Conservation (phyloP, 768 basidiomycete genomes). For the Amanita exitialis region DNA sequence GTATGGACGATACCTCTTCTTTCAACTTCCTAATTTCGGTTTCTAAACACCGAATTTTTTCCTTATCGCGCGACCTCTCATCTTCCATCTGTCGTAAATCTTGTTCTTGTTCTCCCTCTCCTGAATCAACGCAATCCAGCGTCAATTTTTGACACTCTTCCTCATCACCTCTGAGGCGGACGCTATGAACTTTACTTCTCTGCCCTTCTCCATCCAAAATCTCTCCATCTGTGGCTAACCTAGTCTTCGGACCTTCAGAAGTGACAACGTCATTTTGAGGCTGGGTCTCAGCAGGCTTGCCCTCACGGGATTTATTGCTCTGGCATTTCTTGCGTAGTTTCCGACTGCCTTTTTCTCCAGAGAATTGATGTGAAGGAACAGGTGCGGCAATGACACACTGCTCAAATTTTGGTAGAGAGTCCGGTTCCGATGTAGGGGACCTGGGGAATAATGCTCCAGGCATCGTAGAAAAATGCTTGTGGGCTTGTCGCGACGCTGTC, state of each 20-base stretch:
- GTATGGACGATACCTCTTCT: constrained; percentile 35
- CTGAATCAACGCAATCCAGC: not conserved
- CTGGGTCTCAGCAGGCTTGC: too few relatives aligned
- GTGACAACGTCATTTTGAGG: too few relatives aligned
- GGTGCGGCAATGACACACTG: not conserved
- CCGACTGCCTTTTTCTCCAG: too few relatives aligned
- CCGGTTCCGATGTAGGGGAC: constrained; percentile 53
- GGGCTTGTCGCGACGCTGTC: constrained; percentile 21
- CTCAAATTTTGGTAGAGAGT: not conserved
- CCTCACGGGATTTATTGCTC: too few relatives aligned
- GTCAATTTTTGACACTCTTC: not conserved
- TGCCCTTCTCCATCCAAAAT: too few relatives aligned
- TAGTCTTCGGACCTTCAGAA: not conserved
- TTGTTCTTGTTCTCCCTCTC: not conserved
- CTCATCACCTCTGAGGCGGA: too few relatives aligned
- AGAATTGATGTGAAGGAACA: too few relatives aligned
- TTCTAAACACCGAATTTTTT: constrained; percentile 52
- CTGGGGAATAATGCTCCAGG: constrained; percentile 72
- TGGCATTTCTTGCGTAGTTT: too few relatives aligned
- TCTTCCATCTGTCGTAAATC: constrained; percentile 16
- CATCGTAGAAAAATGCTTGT: constrained; percentile 51
- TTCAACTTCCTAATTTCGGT: constrained; percentile 52
- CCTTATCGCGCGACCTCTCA: constrained; percentile 49
- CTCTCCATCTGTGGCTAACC: too few relatives aligned
- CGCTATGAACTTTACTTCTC: too few relatives aligned